These are phyloP conservation scores for Cornus kousa DNA, from an alignment of 148 eudicot genomes.

Conservation along the genomic window DNA sequence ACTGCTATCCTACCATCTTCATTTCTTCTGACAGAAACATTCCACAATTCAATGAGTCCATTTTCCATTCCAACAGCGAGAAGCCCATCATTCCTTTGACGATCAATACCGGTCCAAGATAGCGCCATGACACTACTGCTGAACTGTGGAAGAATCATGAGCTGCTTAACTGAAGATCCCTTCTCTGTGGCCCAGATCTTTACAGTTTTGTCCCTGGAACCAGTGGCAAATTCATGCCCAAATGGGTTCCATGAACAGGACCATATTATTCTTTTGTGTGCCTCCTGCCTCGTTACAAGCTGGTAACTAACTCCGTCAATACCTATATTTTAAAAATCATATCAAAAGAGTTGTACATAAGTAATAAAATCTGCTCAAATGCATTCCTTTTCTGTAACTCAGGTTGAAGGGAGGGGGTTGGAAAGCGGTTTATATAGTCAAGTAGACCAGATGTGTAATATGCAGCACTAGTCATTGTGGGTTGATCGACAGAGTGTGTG, in stretches of 20 bases:
- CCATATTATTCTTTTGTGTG: slow-evolving; percentile 97
- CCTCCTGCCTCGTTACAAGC: slow-evolving; percentile 76
- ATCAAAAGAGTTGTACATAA: neutral
- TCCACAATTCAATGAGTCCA: slow-evolving; percentile 81
- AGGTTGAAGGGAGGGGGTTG: too few species aligned
- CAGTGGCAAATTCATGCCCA: slow-evolving; percentile 77
- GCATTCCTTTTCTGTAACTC: too few species aligned
- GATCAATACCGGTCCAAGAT: slow-evolving; percentile 76
- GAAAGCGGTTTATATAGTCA: neutral
- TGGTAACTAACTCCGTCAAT: slow-evolving; percentile 49
- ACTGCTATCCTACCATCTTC: slow-evolving; percentile 21
- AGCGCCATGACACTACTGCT: slow-evolving; percentile 74
- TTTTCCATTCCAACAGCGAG: slow-evolving; percentile 88
- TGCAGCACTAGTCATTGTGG: neutral
- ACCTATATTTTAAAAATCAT: slow-evolving; percentile 26
- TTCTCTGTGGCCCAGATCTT: slow-evolving; percentile 75
- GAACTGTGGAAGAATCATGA: slow-evolving; percentile 64
- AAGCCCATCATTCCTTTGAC: slow-evolving; percentile 46
- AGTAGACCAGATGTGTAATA: neutral
- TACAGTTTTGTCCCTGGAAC: slow-evolving; percentile 91
- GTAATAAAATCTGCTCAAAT: too few species aligned
- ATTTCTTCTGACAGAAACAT: slow-evolving; percentile 29
- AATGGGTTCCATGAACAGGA: slow-evolving; percentile 95
- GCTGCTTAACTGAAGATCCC: slow-evolving; percentile 45
- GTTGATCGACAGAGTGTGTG: neutral